These are phyloP conservation scores for Torrubiella hemipterigena DNA, from an alignment of 2,329 filamentous ascomycete species.

Conservation along the genomic window DNA sequence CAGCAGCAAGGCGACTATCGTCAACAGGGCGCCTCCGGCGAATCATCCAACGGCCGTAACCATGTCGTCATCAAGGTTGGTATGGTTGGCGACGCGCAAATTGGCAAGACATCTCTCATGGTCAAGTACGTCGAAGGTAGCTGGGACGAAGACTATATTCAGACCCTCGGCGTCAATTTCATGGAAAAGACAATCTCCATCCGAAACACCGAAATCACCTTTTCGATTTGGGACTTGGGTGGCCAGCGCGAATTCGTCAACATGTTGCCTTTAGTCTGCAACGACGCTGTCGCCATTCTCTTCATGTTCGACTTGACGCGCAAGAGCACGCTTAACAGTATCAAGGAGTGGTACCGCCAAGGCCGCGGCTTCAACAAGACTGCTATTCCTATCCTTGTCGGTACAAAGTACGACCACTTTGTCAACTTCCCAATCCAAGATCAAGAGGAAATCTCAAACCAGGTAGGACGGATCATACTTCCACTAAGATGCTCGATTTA, in stretches of 20 bases:
- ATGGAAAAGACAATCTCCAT: conserved; percentile 99
- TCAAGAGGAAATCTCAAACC: conserved; percentile 95
- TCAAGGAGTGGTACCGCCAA: conserved; percentile 99
- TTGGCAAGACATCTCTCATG: conserved; percentile 98
- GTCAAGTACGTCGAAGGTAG: conserved; percentile 99
- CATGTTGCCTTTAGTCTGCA: conserved; percentile 98
- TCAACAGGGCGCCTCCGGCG: conserved; percentile 23
- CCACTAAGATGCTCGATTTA: background rate
- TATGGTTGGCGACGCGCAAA: conserved; percentile 98
- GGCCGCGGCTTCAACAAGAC: conserved; percentile 99
- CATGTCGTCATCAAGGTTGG: conserved; percentile 97
- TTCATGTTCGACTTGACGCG: conserved; percentile 99
- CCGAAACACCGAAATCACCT: conserved; percentile 97
- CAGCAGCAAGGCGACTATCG: conserved; percentile 32
- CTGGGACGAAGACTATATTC: conserved; percentile 99
- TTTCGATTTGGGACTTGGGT: conserved; percentile 97
- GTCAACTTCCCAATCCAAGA: conserved; percentile 97
- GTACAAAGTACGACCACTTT: conserved; percentile 98
- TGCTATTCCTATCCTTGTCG: conserved; percentile 93
- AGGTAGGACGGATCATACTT: conserved; percentile 41
- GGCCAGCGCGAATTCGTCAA: conserved; percentile 99
- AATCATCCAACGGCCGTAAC: conserved; percentile 39
- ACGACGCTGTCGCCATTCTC: conserved; percentile 93
- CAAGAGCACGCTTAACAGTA: conserved; percentile 96
- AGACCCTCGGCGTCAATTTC: conserved; percentile 97